Evolutionary conservation across 495 filamentous ascomycete genomes (phyloP).

Genomic region (Chaetomidium leptoderma): DNA sequence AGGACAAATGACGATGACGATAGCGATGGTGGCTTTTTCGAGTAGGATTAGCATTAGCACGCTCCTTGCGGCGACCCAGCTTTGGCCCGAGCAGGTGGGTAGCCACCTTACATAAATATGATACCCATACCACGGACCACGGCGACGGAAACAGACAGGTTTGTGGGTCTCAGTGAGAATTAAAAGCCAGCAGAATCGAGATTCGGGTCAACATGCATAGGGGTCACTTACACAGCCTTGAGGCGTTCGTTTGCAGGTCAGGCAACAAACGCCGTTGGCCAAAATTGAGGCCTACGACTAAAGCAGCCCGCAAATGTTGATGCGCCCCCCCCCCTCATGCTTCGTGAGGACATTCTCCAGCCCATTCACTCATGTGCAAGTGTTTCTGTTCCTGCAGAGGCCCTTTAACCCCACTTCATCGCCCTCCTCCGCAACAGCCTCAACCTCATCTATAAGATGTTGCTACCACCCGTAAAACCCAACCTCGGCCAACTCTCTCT

Average conservation of each 20-base stretch:
- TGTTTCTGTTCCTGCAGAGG: not conserved
- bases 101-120: constrained; percentile 8
- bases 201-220: too few species aligned
- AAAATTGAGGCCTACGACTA: not conserved
- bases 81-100: not conserved
- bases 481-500: not conserved
- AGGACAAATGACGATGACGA: constrained; percentile 9
- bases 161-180: not conserved
- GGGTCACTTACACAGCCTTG: too few species aligned
- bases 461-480: too few species aligned
- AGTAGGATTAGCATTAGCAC: constrained; percentile 22
- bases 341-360: not conserved
- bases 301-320: not conserved
- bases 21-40: constrained; percentile 36
- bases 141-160: not conserved
- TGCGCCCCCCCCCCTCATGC: too few species aligned
- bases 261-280: not conserved
- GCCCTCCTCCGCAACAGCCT: not conserved
- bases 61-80: not conserved
- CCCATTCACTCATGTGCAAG: not conserved
- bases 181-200: too few species aligned
- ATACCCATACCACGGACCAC: constrained; percentile 17
- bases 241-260: not conserved
- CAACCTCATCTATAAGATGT: not conserved
- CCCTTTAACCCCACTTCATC: constrained; percentile 3